Evolutionary conservation across 2,329 filamentous ascomycete genomes (phyloP).

Genomic region (Neonectria faginata): DNA sequence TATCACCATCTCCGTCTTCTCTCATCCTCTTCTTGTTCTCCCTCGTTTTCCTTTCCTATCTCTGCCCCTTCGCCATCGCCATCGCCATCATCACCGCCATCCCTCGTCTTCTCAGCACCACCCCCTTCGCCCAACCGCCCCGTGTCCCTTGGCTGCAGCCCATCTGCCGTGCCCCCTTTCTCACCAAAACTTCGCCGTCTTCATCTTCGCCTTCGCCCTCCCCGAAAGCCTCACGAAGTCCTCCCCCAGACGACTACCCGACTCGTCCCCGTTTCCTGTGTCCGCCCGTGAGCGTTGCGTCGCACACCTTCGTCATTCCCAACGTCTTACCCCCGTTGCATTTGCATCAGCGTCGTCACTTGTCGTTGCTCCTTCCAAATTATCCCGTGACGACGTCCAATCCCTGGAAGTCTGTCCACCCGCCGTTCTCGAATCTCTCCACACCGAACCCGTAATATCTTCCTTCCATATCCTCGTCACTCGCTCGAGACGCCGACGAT

Average conservation of each 20-base stretch:
- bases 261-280: constrained; percentile 36
- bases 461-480: constrained; percentile 33
- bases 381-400: constrained; percentile 42
- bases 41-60: constrained; percentile 42
- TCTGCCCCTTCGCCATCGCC: constrained; percentile 42
- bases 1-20: constrained; percentile 45
- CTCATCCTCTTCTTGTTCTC: constrained; percentile 45
- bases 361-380: constrained; percentile 44
- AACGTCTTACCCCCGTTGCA: constrained; percentile 40
- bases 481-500: constrained; percentile 40
- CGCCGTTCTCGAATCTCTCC: constrained; percentile 37
- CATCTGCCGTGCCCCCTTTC: constrained; percentile 50
- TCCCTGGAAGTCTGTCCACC: constrained; percentile 43
- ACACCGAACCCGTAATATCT: constrained; percentile 47
- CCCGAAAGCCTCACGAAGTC: constrained; percentile 38
- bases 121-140: constrained; percentile 39
- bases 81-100: constrained; percentile 46
- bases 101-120: constrained; percentile 37
- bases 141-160: constrained; percentile 36
- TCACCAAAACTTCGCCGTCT: constrained; percentile 39
- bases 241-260: constrained; percentile 34
- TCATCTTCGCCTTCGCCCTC: constrained; percentile 28
- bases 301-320: constrained; percentile 46
- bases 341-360: constrained; percentile 44
- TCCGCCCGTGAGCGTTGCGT: constrained; percentile 45